A percentile compares a stretch with the other conserved stretches of the same genome.
phyloP scores from a whole-genome alignment of 306 rosid species.

The Spatholobus suberectus region DNA sequence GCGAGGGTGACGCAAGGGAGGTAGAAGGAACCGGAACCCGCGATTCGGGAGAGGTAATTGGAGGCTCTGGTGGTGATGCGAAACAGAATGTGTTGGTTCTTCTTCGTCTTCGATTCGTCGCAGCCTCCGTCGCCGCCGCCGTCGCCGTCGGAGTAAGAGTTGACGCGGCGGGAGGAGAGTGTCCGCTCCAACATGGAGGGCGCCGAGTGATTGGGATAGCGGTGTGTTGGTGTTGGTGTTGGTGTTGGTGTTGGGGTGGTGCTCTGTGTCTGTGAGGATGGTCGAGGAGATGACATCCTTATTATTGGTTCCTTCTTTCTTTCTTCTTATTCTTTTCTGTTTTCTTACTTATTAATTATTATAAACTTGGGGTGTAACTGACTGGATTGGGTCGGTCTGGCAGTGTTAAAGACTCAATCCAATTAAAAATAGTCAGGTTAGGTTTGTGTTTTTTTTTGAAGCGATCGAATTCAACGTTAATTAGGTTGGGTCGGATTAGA shows the following conservation, averaged over 20 bases:
- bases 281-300: conserved; percentile 34
- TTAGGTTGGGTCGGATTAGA: too few species aligned
- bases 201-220: conserved; percentile 33
- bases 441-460: too few species aligned
- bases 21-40: conserved; percentile 43
- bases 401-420: too few species aligned
- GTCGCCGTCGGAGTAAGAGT: conserved; percentile 46
- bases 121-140: conserved; percentile 30
- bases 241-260: conserved; percentile 34
- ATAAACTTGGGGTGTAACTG: too few species aligned
- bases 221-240: conserved; percentile 37
- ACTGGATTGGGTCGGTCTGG: too few species aligned
- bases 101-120: conserved; percentile 72
- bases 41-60: conserved; percentile 56
- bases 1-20: conserved; percentile 48
- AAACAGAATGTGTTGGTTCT: conserved; percentile 53
- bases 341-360: neutral
- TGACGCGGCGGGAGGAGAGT: conserved; percentile 79
- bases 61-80: conserved; percentile 56
- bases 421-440: too few species aligned
- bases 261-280: conserved; percentile 21
- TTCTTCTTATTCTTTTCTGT: neutral
- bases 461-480: too few species aligned
- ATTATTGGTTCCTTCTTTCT: neutral
- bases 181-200: conserved; percentile 64